These are phyloP conservation scores for Fonsecaea nubica DNA, from an alignment of 2,329 filamentous ascomycete genomes.

Conservation along the genomic window DNA sequence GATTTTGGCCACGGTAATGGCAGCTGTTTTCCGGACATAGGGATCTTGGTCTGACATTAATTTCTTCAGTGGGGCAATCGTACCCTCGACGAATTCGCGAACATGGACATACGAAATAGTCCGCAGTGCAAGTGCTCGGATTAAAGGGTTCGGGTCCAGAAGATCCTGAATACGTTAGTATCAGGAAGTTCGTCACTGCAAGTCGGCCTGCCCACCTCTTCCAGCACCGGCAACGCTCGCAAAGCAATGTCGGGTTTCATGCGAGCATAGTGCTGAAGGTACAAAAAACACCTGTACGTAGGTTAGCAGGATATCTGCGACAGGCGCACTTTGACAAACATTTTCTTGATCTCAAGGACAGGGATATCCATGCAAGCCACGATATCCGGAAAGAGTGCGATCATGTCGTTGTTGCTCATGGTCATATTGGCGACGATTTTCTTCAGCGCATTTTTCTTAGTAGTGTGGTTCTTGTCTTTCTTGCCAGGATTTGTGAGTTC, in stretches of 20 bases:
- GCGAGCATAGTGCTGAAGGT: slow-evolving; percentile 94
- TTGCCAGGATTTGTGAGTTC: slow-evolving; percentile 93
- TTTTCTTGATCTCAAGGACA: slow-evolving; percentile 98
- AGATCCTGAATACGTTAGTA: slow-evolving; percentile 70
- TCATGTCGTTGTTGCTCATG: slow-evolving; percentile 99
- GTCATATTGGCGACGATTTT: slow-evolving; percentile 99
- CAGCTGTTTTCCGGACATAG: slow-evolving; percentile 96
- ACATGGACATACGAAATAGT: slow-evolving; percentile 99
- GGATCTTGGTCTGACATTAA: slow-evolving; percentile 86
- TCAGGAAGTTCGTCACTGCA: not conserved
- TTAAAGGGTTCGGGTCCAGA: slow-evolving; percentile 89
- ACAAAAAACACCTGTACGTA: slow-evolving; percentile 84
- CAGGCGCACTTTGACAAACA: slow-evolving; percentile 62
- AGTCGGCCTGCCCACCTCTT: slow-evolving; percentile 65
- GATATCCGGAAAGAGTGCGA: slow-evolving; percentile 93
- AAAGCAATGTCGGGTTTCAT: slow-evolving; percentile 93
- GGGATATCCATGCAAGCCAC: slow-evolving; percentile 94
- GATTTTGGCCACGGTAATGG: slow-evolving; percentile 94
- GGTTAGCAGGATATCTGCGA: not conserved
- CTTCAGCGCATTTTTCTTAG: slow-evolving; percentile 97
- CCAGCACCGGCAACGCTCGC: slow-evolving; percentile 86
- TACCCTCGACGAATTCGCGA: slow-evolving; percentile 90
- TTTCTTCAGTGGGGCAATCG: slow-evolving; percentile 80
- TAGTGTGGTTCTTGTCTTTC: slow-evolving; percentile 95
- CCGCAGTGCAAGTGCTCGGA: slow-evolving; percentile 86